Percentiles rank a stretch among this genome's conserved stretches.
phyloP scores from a whole-genome alignment of 2,329 filamentous ascomycete genomes.

The Onygenales sp. region DNA sequence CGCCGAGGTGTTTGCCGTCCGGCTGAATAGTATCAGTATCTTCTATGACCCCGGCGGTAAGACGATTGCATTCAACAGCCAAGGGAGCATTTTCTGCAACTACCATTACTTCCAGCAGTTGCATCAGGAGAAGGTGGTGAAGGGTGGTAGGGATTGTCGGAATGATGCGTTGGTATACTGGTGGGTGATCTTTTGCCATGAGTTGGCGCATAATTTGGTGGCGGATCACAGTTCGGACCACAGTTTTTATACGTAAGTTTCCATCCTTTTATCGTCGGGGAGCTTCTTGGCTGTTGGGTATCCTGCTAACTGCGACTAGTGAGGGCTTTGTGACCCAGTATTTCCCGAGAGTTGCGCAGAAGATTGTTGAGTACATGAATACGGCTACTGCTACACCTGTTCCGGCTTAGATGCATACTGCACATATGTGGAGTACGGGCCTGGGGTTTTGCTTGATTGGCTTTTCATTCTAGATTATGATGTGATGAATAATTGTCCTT shows the following conservation, averaged over 20 bases:
- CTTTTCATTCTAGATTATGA: too few species aligned
- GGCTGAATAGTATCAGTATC: conserved; percentile 63
- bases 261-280: too few species aligned
- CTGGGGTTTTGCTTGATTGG: too few species aligned
- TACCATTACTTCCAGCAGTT: conserved; percentile 75
- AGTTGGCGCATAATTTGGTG: conserved; percentile 90
- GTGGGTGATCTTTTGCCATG: conserved; percentile 94
- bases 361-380: conserved; percentile 27
- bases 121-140: conserved; percentile 48
- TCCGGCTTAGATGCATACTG: neutral
- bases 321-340: conserved; percentile 72
- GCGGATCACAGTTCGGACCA: conserved; percentile 66
- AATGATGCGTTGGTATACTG: conserved; percentile 72
- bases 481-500: too few species aligned
- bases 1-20: conserved; percentile 62
- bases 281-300: neutral
- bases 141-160: conserved; percentile 30
- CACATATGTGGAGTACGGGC: too few species aligned
- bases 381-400: neutral
- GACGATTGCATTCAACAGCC: conserved; percentile 87
- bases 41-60: conserved; percentile 72
- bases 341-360: conserved; percentile 58
- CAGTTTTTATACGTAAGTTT: conserved; percentile 58
- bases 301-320: conserved; percentile 26
- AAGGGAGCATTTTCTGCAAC: conserved; percentile 88